Conservation (phyloP, 139 green algal species). For the Coccomyxa sp. region DNA sequence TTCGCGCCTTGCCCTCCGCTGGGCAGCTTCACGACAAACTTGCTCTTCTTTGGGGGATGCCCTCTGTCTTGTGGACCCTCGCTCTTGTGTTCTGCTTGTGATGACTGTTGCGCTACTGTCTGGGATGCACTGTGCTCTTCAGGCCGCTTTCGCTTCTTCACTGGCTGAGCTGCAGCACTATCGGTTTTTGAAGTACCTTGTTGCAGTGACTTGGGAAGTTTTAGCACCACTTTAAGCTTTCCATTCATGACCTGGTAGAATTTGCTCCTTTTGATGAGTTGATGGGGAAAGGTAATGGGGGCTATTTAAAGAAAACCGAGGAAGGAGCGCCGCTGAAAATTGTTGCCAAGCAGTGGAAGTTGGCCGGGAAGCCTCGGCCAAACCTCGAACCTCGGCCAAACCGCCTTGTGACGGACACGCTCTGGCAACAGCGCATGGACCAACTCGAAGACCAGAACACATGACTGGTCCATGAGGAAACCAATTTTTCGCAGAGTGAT, state of each 20-base stretch:
- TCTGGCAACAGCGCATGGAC: not conserved
- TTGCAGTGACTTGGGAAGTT: not conserved
- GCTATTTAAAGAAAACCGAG: not conserved
- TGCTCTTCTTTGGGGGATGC: not conserved
- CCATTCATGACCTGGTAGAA: not conserved
- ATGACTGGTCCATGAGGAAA: not conserved
- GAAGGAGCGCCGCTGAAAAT: too few relatives aligned
- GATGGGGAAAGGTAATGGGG: not conserved
- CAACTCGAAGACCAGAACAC: not conserved
- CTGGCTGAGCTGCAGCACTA: not conserved
- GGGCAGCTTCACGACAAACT: not conserved
- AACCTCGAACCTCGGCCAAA: too few relatives aligned
- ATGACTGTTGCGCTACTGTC: not conserved
- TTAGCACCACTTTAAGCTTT: constrained; percentile 3
- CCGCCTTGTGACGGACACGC: not conserved
- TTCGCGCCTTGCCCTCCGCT: not conserved
- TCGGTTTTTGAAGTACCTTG: not conserved
- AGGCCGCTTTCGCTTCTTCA: constrained; percentile 6
- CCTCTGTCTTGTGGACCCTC: not conserved
- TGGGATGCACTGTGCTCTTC: not conserved
- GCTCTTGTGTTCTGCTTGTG: not conserved
- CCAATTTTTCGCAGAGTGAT: not conserved
- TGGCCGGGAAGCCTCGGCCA: not conserved
- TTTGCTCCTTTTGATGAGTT: not conserved
- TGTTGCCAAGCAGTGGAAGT: too few relatives aligned